Evolutionary conservation across 257 asterid species (phyloP).

Genomic region (Gentiana dahurica): DNA sequence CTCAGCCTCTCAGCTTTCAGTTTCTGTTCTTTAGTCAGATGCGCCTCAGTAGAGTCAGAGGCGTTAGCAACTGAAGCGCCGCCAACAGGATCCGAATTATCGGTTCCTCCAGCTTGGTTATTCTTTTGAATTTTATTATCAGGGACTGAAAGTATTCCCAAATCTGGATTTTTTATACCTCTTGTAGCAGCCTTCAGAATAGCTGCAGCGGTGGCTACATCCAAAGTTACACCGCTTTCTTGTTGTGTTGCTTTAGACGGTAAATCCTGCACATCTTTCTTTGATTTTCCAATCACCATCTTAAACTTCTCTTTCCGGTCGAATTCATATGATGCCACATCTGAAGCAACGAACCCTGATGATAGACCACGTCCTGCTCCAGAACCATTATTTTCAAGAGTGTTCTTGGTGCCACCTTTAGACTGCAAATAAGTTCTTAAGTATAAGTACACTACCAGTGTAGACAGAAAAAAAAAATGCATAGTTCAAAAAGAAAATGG

Average conservation of each 20-base stretch:
- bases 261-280: slow-evolving; percentile 52
- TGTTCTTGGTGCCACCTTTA: slow-evolving; percentile 38
- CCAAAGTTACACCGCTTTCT: slow-evolving; percentile 45
- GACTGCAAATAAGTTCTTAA: slow-evolving; percentile 37
- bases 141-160: slow-evolving; percentile 15
- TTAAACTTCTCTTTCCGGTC: slow-evolving; percentile 87
- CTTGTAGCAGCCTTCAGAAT: slow-evolving; percentile 86
- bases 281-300: slow-evolving; percentile 77
- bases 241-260: slow-evolving; percentile 28
- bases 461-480: background rate
- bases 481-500: background rate
- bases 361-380: slow-evolving; percentile 6
- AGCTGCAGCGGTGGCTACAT: slow-evolving; percentile 51
- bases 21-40: slow-evolving; percentile 61
- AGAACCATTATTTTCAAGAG: slow-evolving; percentile 30
- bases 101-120: slow-evolving; percentile 9
- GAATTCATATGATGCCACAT: slow-evolving; percentile 37
- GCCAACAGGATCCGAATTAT: background rate
- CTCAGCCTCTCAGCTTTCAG: slow-evolving; percentile 79
- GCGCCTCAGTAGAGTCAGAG: slow-evolving; percentile 34
- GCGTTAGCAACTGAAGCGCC: too few relatives aligned
- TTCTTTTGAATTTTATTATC: background rate
- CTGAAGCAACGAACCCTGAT: slow-evolving; percentile 17
- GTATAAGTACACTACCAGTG: background rate
- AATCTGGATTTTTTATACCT: slow-evolving; percentile 52